Conservation (phyloP, 495 filamentous ascomycete genomes). For the Hypoxylon fuscum region DNA sequence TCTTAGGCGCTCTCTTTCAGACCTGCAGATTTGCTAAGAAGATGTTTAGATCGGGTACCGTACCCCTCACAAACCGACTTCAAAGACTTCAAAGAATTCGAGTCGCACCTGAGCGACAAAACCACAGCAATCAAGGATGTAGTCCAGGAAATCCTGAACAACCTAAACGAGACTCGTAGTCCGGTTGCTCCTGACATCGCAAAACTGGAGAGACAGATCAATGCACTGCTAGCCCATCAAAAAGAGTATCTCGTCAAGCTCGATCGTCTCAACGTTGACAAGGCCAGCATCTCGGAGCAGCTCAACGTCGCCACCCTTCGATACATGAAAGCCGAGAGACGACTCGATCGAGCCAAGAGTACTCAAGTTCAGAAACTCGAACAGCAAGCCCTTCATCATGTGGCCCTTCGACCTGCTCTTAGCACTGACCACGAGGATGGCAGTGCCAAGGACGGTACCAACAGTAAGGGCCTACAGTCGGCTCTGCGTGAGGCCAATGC, state of each 20-base stretch:
- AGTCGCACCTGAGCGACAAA: constrained; percentile 75
- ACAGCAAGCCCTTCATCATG: constrained; percentile 78
- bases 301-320: constrained; percentile 85
- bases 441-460: constrained; percentile 65
- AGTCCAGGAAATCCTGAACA: constrained; percentile 52
- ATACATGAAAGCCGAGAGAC: constrained; percentile 94
- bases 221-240: constrained; percentile 77
- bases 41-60: constrained; percentile 43
- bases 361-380: constrained; percentile 91
- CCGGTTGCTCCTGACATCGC: constrained; percentile 69
- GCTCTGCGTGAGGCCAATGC: constrained; percentile 78
- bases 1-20: constrained; percentile 44
- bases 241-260: constrained; percentile 81
- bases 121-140: constrained; percentile 56
- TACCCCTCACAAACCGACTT: constrained; percentile 71
- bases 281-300: constrained; percentile 82
- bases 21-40: constrained; percentile 48
- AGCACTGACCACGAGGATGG: constrained; percentile 62
- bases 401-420: constrained; percentile 59
- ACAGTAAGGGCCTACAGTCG: constrained; percentile 64
- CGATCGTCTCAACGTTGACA: constrained; percentile 78
- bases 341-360: constrained; percentile 86
- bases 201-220: constrained; percentile 76
- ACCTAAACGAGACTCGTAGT: constrained; percentile 50
- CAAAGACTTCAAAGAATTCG: constrained; percentile 75